Base-by-base conservation (phyloP, 306 rosid species). In the Acmispon strigosus region DNA sequence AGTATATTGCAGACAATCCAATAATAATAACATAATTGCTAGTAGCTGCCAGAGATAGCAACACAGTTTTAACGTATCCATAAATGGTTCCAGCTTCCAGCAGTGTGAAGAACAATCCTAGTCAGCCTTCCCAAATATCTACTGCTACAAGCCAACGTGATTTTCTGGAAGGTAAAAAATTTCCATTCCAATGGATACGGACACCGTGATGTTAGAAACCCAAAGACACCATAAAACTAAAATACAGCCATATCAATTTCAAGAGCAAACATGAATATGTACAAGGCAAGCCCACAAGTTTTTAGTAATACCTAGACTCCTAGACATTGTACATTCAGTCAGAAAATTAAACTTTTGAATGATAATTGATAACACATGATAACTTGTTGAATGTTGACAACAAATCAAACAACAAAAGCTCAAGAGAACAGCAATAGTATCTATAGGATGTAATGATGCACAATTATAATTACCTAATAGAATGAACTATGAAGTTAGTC, bases 81-180 rank as follows among this genome's bases (percentile, higher is more conserved):
- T 7, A 20, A 70, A 1, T 2, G 4, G 12, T 10, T 51, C 13
- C n/a, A 51, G 49, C 49, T 12, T 67, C 73, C 50, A 36, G 16
- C 50, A 50, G 47, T 4, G 45, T 11, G n/a, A 19, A 69, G 74
- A 69, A 43, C 66, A 74, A 19, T 29, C 45, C 22, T 74, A 17
- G 37, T 60, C 24, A 48, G 45, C 71, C 72, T 72, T 66, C 65
- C 70, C 22, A 43, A 58, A 50, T 61, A 49, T 41, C 65, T 72
- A 72, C 64, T 78, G 57, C 78, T 41, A 59, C 62, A 53, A 54
- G 67, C 45, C 76, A 71, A 62, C 39, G 42, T 66, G 48, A 34
- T 36, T 9, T 29, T 29, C 80, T 75, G 74, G 32, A 66, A 57
- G 66, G 42, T 64, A 44, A 74, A 57, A 20, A 16, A 3, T n/a